Conservation (phyloP, 805 yeast genomes). For the Schwanniomyces pseudopolymorphus region DNA sequence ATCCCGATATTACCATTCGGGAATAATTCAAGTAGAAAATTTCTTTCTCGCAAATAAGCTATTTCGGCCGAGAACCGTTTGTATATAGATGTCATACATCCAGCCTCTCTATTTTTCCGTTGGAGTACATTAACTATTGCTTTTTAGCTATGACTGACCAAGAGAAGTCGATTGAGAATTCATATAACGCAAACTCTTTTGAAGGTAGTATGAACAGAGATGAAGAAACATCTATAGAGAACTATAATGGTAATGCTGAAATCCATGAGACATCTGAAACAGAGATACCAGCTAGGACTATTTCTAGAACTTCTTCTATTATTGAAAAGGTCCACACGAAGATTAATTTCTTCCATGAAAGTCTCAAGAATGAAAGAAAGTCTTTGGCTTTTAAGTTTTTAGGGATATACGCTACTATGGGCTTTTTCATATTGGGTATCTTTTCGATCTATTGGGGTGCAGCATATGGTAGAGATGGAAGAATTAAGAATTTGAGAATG, state of each 20-base stretch:
- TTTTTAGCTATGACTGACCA: not conserved
- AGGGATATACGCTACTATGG: conserved; percentile 29
- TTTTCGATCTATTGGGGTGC: conserved; percentile 46
- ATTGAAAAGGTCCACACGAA: conserved; percentile 25
- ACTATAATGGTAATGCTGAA: not conserved
- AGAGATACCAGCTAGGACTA: not conserved
- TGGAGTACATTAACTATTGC: not conserved
- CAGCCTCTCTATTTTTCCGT: not conserved
- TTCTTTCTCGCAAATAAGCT: not conserved
- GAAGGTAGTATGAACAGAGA: not conserved
- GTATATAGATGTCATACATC: not conserved
- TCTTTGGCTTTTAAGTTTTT: conserved; percentile 15
- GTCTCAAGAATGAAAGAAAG: conserved; percentile 19
- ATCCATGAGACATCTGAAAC: not conserved
- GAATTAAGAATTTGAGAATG: conserved; percentile 33
- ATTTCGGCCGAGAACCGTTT: not conserved
- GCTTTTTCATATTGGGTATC: conserved; percentile 29
- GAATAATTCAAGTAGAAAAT: not conserved
- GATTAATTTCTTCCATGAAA: conserved; percentile 32
- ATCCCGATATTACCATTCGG: not conserved
- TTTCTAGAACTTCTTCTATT: not conserved
- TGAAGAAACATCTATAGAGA: not conserved
- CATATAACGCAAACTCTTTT: not conserved
- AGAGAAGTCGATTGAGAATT: not conserved
- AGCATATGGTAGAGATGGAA: conserved; percentile 24